Percentiles rank a stretch among this genome's conserved stretches.
phyloP scores from a whole-genome alignment of 352 stramenopile genomes.

The Peronospora farinosa region DNA sequence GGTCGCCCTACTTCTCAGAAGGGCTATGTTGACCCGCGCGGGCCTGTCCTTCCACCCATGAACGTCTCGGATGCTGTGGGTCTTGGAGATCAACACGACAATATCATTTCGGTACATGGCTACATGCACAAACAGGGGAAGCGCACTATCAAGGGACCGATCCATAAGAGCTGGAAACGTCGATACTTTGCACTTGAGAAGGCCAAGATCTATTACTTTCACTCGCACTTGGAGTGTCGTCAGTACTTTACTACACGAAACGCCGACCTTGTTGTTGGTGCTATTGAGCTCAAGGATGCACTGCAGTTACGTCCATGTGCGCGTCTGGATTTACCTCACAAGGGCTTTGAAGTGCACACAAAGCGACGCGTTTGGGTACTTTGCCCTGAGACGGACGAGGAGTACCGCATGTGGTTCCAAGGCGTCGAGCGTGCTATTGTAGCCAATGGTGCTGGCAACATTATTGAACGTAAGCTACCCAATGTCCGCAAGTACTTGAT shows the following conservation, averaged over 20 bases:
- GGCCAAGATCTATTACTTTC: slow-evolving; percentile 88
- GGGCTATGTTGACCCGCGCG: slow-evolving; percentile 61
- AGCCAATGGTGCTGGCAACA: slow-evolving; percentile 66
- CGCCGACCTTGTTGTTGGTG: slow-evolving; percentile 69
- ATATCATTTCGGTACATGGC: slow-evolving; percentile 85
- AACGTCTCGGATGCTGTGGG: slow-evolving; percentile 71
- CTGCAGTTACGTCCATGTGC: slow-evolving; percentile 75
- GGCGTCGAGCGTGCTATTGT: slow-evolving; percentile 75
- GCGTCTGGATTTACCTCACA: slow-evolving; percentile 73
- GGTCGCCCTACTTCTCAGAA: slow-evolving; percentile 43
- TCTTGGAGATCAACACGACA: slow-evolving; percentile 50
- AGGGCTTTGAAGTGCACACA: slow-evolving; percentile 77
- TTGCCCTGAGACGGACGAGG: slow-evolving; percentile 78
- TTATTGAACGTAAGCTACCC: slow-evolving; percentile 80
- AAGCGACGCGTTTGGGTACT: slow-evolving; percentile 85
- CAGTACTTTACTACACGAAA: slow-evolving; percentile 86
- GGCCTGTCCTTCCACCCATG: slow-evolving; percentile 52
- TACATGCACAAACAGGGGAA: slow-evolving; percentile 89
- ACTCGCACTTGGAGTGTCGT: slow-evolving; percentile 77
- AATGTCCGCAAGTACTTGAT: slow-evolving; percentile 87
- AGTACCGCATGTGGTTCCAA: slow-evolving; percentile 86
- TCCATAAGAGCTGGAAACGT: slow-evolving; percentile 84
- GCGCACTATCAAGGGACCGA: slow-evolving; percentile 79
- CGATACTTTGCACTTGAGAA: slow-evolving; percentile 84
- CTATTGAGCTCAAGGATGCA: slow-evolving; percentile 79